phyloP scores from a whole-genome alignment of 345 rosid species.

The Physaria fendleri region DNA sequence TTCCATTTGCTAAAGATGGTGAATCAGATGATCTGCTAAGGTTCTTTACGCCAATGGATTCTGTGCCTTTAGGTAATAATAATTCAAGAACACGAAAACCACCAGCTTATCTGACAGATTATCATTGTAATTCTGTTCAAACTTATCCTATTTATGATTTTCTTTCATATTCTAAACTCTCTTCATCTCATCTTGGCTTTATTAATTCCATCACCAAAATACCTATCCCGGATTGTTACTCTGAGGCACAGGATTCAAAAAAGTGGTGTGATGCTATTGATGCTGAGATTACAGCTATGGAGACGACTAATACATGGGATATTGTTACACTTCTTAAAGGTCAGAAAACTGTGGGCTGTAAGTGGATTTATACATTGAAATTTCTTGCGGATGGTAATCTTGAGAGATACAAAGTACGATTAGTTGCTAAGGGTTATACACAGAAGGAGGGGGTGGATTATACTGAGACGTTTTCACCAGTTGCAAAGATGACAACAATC shows the following conservation, averaged over 20 bases:
- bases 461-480: not conserved
- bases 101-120: not conserved
- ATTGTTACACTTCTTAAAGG: rapidly evolving
- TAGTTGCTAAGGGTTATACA: not conserved
- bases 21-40: too few relatives aligned
- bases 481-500: not conserved
- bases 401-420: not conserved
- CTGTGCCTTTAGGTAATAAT: too few relatives aligned
- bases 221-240: not conserved
- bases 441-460: not conserved
- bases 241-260: not conserved
- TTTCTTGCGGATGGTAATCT: not conserved
- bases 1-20: too few relatives aligned
- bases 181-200: not conserved
- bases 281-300: not conserved
- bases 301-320: rapidly evolving
- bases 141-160: not conserved
- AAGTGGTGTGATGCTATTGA: not conserved
- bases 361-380: not conserved
- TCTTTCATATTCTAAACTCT: not conserved
- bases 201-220: not conserved
- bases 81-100: too few relatives aligned
- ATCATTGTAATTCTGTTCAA: not conserved
- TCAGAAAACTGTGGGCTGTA: not conserved
- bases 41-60: too few relatives aligned